These are phyloP conservation scores for Lentinula novae-zelandiae DNA, from an alignment of 1,284 basidiomycete species.

Conservation along the genomic window DNA sequence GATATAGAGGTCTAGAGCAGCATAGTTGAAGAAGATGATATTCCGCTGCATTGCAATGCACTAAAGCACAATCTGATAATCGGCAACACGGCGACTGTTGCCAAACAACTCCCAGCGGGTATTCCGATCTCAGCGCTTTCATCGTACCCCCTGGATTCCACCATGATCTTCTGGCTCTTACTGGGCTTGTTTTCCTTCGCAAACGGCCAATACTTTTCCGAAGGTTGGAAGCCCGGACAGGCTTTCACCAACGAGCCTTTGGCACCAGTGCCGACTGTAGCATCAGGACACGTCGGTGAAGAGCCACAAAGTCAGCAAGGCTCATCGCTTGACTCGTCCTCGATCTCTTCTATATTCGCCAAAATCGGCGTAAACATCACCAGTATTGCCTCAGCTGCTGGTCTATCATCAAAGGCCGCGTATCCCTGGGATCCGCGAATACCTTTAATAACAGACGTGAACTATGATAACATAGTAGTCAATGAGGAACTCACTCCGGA, in stretches of 20 bases:
- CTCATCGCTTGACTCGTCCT: constrained; percentile 43
- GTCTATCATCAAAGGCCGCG: not conserved
- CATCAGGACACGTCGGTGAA: not conserved
- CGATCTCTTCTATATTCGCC: constrained; percentile 49
- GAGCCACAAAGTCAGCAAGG: constrained; percentile 12
- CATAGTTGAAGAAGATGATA: no score
- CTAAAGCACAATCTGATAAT: no score
- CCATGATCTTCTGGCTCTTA: constrained; percentile 46
- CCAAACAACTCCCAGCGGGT: no score
- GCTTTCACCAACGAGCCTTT: constrained; percentile 30
- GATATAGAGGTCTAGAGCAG: no score
- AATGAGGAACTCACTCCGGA: constrained; percentile 60
- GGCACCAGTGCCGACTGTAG: constrained; percentile 5
- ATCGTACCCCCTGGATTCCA: constrained; percentile 9
- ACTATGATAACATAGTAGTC: constrained; percentile 63
- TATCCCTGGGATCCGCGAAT: constrained; percentile 65
- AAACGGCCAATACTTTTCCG: constrained; percentile 69
- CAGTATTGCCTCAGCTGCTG: constrained; percentile 17
- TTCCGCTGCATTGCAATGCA: no score
- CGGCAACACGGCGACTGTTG: no score
- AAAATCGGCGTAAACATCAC: constrained; percentile 67
- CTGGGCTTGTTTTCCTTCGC: constrained; percentile 33
- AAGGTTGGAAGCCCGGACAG: constrained; percentile 75
- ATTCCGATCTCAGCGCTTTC: no score
- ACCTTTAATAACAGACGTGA: constrained; percentile 71